These are phyloP conservation scores for Mycena rosella DNA, from an alignment of 768 basidiomycete species.

Conservation along the genomic window DNA sequence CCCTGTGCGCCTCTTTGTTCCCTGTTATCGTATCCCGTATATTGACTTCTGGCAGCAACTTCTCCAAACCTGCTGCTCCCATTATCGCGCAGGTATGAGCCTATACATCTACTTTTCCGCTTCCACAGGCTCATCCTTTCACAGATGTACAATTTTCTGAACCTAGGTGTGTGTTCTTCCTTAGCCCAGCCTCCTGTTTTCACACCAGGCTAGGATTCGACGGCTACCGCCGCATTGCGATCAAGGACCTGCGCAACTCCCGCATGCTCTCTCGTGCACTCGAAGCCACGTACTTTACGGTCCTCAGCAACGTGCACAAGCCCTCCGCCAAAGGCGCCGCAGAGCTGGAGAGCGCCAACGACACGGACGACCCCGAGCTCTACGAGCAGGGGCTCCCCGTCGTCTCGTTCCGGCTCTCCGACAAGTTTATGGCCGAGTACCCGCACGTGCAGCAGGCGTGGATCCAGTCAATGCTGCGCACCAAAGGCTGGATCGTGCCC, in stretches of 20 bases:
- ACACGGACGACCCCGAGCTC: slow-evolving; percentile 56
- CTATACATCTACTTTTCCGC: neutral
- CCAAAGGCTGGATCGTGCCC: slow-evolving; percentile 68
- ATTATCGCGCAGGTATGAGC: slow-evolving; percentile 58
- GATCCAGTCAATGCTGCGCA: slow-evolving; percentile 52
- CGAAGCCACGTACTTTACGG: slow-evolving; percentile 65
- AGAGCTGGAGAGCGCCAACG: slow-evolving; percentile 43
- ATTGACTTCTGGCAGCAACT: slow-evolving; percentile 52
- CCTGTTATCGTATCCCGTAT: neutral
- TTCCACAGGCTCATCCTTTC: neutral
- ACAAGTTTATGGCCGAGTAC: slow-evolving; percentile 64
- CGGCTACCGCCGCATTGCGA: slow-evolving; percentile 58
- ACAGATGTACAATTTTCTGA: slow-evolving; percentile 71
- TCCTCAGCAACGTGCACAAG: slow-evolving; percentile 64
- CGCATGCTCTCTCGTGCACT: slow-evolving; percentile 69
- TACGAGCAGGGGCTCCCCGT: slow-evolving; percentile 71
- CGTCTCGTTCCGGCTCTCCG: slow-evolving; percentile 69
- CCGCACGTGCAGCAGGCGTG: slow-evolving; percentile 66
- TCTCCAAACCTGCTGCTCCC: slow-evolving; percentile 70
- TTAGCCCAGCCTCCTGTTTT: neutral
- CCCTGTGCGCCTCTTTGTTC: slow-evolving; percentile 49
- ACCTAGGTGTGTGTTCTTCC: slow-evolving; percentile 41
- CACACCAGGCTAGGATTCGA: slow-evolving; percentile 55
- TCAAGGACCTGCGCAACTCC: slow-evolving; percentile 67
- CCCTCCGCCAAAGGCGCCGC: slow-evolving; percentile 43